Percentiles rank a stretch among this genome's conserved stretches.
phyloP scores from a whole-genome alignment of 176 grass and related monocot species.

The Chloris gayana region DNA sequence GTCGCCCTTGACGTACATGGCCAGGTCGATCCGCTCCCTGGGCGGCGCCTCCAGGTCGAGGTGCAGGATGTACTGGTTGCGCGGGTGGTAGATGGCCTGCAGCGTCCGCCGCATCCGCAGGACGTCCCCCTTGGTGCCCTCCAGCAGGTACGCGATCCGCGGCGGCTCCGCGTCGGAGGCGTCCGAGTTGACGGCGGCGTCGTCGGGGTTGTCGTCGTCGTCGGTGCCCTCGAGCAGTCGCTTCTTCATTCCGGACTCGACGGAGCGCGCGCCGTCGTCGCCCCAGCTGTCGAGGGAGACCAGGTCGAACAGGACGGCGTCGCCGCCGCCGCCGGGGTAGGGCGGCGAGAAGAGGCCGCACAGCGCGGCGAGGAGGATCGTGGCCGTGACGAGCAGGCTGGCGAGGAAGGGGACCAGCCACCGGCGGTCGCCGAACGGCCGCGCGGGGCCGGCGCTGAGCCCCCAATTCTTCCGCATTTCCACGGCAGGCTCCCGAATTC shows the following conservation, averaged over 20 bases:
- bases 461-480: slow-evolving; percentile 78
- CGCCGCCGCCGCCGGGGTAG: not conserved
- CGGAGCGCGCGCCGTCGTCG: not conserved
- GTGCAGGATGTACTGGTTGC: slow-evolving; percentile 89
- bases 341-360: slow-evolving; percentile 77
- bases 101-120: slow-evolving; percentile 79
- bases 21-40: slow-evolving; percentile 75
- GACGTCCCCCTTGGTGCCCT: slow-evolving; percentile 92
- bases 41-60: slow-evolving; percentile 82
- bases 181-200: slow-evolving; percentile 38
- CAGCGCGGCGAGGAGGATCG: slow-evolving; percentile 62
- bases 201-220: slow-evolving; percentile 35
- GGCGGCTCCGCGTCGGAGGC: slow-evolving; percentile 57
- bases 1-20: slow-evolving; percentile 73
- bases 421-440: slow-evolving; percentile 71
- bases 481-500: not conserved
- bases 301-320: slow-evolving; percentile 59
- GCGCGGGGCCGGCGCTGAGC: slow-evolving; percentile 43
- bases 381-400: slow-evolving; percentile 66
- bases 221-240: not conserved
- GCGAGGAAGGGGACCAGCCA: slow-evolving; percentile 87
- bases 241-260: slow-evolving; percentile 35
- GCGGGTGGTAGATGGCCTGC: slow-evolving; percentile 84
- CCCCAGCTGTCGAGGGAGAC: slow-evolving; percentile 60
- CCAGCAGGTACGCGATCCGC: slow-evolving; percentile 83